These are phyloP conservation scores for Phytophthora hybrid DNA, from an alignment of 352 stramenopile genomes.

Conservation along the genomic window DNA sequence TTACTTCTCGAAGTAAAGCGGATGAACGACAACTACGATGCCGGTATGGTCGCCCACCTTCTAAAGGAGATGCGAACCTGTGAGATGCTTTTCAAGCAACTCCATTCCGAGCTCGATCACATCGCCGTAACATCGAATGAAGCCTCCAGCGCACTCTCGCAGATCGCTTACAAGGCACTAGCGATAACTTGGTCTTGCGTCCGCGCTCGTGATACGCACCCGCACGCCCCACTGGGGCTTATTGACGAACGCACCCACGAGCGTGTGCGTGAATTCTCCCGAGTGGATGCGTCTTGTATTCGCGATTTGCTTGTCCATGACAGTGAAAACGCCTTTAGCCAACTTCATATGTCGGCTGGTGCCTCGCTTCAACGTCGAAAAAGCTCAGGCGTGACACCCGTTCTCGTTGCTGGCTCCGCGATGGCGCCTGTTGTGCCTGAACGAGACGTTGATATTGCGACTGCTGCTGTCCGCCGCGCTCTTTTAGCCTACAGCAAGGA, in stretches of 20 bases:
- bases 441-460: conserved; percentile 62
- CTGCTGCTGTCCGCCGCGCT: conserved; percentile 59
- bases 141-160: conserved; percentile 63
- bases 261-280: conserved; percentile 67
- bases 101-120: conserved; percentile 66
- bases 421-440: conserved; percentile 59
- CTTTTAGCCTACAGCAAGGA: conserved; percentile 77
- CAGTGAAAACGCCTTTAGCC: conserved; percentile 38
- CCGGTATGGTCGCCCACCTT: conserved; percentile 72
- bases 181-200: conserved; percentile 73
- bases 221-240: conserved; percentile 46
- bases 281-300: conserved; percentile 56
- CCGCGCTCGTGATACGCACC: conserved; percentile 43
- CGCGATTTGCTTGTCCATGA: conserved; percentile 68
- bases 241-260: conserved; percentile 76
- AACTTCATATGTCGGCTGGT: conserved; percentile 30
- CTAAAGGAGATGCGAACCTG: conserved; percentile 87
- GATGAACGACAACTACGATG: conserved; percentile 81
- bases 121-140: conserved; percentile 83
- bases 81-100: conserved; percentile 80
- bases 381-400: conserved; percentile 21
- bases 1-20: conserved; percentile 67
- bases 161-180: conserved; percentile 76
- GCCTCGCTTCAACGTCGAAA: conserved; percentile 21
- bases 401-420: conserved; percentile 10